Evolutionary conservation across 176 grass and related monocot genomes (phyloP).

Genomic region (Areca catechu): DNA sequence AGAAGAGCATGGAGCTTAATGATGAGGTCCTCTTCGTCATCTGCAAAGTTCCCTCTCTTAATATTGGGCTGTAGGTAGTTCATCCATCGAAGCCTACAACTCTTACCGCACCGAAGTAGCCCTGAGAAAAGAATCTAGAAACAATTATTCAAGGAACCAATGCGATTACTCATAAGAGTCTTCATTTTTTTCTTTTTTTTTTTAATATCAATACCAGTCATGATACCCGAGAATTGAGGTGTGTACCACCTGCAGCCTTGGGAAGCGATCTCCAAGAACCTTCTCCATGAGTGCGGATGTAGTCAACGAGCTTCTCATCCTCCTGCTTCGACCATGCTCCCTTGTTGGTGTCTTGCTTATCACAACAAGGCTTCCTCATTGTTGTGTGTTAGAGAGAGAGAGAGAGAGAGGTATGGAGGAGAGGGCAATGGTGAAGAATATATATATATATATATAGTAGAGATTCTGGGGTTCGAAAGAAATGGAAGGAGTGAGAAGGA

Average conservation of each 20-base stretch:
- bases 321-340: conserved; percentile 14
- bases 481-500: too few relatives aligned
- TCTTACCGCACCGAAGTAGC: conserved; percentile 12
- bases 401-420: neutral
- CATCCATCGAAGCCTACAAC: conserved; percentile 16
- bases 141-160: too few relatives aligned
- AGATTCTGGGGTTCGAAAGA: too few relatives aligned
- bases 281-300: conserved; percentile 11
- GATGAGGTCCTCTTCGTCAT: conserved; percentile 49
- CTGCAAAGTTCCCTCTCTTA: conserved; percentile 19
- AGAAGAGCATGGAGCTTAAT: conserved; percentile 42
- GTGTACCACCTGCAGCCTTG: conserved; percentile 14
- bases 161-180: too few relatives aligned
- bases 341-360: conserved; percentile 10
- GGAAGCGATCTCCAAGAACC: conserved; percentile 15
- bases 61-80: conserved; percentile 12
- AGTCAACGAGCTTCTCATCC: conserved; percentile 18
- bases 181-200: too few relatives aligned
- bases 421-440: neutral
- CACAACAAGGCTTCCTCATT: conserved; percentile 19
- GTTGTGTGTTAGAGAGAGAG: neutral
- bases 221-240: too few relatives aligned
- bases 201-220: too few relatives aligned
- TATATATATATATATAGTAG: too few relatives aligned
- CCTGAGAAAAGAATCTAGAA: neutral